Conservation (phyloP, 73 alveolate genomes). For the Paramecium tetraurelia region DNA sequence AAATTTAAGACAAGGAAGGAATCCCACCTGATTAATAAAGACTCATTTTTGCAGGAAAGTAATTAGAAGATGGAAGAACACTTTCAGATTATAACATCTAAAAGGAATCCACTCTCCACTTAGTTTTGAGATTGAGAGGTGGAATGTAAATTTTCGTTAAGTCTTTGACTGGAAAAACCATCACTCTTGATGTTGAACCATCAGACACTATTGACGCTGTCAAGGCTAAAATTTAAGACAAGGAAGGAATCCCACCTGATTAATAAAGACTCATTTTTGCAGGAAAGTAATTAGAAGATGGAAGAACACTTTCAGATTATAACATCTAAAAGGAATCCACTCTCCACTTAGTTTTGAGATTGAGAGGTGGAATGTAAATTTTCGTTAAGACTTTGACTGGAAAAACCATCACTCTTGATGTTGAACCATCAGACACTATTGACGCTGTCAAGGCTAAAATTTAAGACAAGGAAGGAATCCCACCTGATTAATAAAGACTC, state of each 20-base stretch:
- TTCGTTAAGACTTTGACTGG: slow-evolving; percentile 42
- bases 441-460: slow-evolving; percentile 55
- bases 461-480: slow-evolving; percentile 64
- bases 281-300: slow-evolving; percentile 53
- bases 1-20: slow-evolving; percentile 60
- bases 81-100: slow-evolving; percentile 59
- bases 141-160: no score
- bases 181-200: slow-evolving; percentile 54
- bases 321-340: slow-evolving; percentile 60
- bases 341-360: neutral
- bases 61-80: slow-evolving; percentile 58
- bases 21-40: slow-evolving; percentile 61
- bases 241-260: slow-evolving; percentile 66
- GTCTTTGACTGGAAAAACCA: no score
- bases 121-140: no score
- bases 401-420: slow-evolving; percentile 50
- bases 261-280: slow-evolving; percentile 59
- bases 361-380: slow-evolving; percentile 62
- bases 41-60: slow-evolving; percentile 58
- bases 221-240: slow-evolving; percentile 56
- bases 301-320: slow-evolving; percentile 51
- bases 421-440: slow-evolving; percentile 59
- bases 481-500: slow-evolving; percentile 60
- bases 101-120: no score
- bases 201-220: slow-evolving; percentile 59